Base-by-base conservation (phyloP, 2,329 filamentous ascomycete genomes). In the Westerdykella aurantiaca region DNA sequence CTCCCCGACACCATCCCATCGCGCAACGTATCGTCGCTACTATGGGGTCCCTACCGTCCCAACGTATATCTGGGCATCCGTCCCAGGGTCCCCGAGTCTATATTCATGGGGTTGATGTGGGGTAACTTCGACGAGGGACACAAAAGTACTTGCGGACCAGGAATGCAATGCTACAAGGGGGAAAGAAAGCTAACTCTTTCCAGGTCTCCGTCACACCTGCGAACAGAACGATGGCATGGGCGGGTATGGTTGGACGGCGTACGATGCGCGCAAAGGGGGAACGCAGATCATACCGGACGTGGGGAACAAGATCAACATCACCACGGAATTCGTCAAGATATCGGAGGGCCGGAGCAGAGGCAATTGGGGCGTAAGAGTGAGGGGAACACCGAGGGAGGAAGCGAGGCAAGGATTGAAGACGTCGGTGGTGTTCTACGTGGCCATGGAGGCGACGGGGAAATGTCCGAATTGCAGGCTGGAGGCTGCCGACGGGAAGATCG, bases 171-270 rank as follows among this genome's bases (percentile, higher is more conserved):
- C 10, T 14, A 29, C 9, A 33, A 12, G 6, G 12, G 16, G 35
- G 18, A 11, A 16, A 12, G 18, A 33, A 17, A 39, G 39, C 48
- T 57, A 41, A 58, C 34, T n/a, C 3, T 17, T 16, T 23, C 7
- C 33, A 64, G 61, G 83, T 55, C 83, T 96, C 55, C 83, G 91
- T 48, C 88, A 95, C 67, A 95, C 90, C 0, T 96, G 93, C 69
- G 90, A 96, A 67, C 90, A 96, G 64, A 80, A 90, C 64, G 87
- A 93, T 61, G 86, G 86, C 52, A 95, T 97, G 80, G 83, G 81
- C 35, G 90, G 90, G 39, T 97, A 97, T 66, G 91, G 91, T 48
- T 98, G 93, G 91, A 89, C 95, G 56, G 86, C 93, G 63, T 98
- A 94, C 68, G 90, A 97, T 69, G 82, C 88, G 25, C 78, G 91